These are phyloP conservation scores for Brasilioporus rufonigricans DNA, from an alignment of 768 basidiomycete species.

Conservation along the genomic window DNA sequence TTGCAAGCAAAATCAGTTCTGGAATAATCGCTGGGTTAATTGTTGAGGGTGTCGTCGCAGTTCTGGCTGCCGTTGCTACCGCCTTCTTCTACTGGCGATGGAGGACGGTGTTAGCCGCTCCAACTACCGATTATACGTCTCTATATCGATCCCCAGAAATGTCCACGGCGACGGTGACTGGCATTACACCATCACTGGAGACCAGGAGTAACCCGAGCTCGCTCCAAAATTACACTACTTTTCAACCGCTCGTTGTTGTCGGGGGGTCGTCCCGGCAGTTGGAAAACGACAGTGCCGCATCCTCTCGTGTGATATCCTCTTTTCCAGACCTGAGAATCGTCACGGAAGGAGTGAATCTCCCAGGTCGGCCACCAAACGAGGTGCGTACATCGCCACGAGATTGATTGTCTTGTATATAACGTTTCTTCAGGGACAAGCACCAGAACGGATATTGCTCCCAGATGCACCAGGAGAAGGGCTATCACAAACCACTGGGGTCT, in stretches of 20 bases:
- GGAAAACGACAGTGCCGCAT: not conserved
- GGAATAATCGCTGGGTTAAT: slow-evolving; percentile 25
- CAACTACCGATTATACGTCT: slow-evolving; percentile 2
- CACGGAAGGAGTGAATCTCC: not conserved
- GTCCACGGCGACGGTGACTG: slow-evolving; percentile 2
- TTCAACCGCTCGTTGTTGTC: not conserved
- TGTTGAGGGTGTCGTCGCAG: slow-evolving; percentile 11
- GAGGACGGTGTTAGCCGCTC: slow-evolving; percentile 8
- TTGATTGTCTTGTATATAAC: not conserved
- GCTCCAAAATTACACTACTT: not conserved
- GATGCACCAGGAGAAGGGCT: not conserved
- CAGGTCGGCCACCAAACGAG: not conserved
- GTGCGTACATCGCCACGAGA: slow-evolving; percentile 3
- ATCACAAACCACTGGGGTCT: not conserved
- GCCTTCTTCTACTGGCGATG: slow-evolving; percentile 25
- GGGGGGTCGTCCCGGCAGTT: not conserved
- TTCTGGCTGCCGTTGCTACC: slow-evolving; percentile 13
- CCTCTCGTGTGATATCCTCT: not conserved
- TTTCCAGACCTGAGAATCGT: not conserved
- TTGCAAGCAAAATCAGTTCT: slow-evolving; percentile 16
- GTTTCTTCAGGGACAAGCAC: slow-evolving; percentile 1
- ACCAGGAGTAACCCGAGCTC: not conserved
- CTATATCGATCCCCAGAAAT: slow-evolving; percentile 1
- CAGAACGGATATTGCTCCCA: slow-evolving; percentile 8
- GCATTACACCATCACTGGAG: slow-evolving; percentile 8